phyloP scores from a whole-genome alignment of 768 basidiomycete genomes.

The Collybiopsis luxurians region DNA sequence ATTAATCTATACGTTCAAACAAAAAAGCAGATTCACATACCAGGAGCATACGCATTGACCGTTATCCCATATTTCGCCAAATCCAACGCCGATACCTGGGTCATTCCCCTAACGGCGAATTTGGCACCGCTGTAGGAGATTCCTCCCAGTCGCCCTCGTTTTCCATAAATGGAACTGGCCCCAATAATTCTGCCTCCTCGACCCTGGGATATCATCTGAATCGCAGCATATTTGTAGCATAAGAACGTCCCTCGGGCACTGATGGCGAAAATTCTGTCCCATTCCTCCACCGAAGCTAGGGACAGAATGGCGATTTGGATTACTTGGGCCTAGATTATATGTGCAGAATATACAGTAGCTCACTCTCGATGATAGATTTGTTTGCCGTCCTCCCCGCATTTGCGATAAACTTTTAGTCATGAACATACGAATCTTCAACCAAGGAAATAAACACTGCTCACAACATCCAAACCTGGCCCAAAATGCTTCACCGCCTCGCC shows the following conservation, averaged over 20 bases:
- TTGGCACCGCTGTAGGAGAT: conserved; percentile 34
- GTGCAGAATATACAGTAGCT: background rate
- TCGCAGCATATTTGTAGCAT: conserved; percentile 35
- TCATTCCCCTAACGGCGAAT: conserved; percentile 41
- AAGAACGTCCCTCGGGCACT: conserved; percentile 33
- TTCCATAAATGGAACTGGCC: conserved; percentile 35
- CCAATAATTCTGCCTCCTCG: conserved; percentile 40
- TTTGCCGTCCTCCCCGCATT: conserved; percentile 25
- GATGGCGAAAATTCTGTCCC: conserved; percentile 21
- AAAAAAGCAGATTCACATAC: background rate
- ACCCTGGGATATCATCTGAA: conserved; percentile 37
- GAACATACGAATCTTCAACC: background rate
- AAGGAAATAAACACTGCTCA: conserved; percentile 13
- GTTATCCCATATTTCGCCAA: conserved; percentile 25
- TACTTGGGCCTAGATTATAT: background rate
- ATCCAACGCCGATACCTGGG: conserved; percentile 27
- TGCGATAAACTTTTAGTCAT: conserved; percentile 25
- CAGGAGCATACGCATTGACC: conserved; percentile 32
- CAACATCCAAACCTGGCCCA: conserved; percentile 26
- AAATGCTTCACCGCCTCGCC: conserved; percentile 16
- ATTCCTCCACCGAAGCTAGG: conserved; percentile 19
- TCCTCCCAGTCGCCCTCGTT: conserved; percentile 26
- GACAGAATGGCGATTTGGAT: background rate
- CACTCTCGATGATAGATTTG: conserved; percentile 20
- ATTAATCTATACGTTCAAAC: too few relatives aligned